Base-by-base conservation (phyloP, 331 rosid genomes). In the Arachis monticola region DNA sequence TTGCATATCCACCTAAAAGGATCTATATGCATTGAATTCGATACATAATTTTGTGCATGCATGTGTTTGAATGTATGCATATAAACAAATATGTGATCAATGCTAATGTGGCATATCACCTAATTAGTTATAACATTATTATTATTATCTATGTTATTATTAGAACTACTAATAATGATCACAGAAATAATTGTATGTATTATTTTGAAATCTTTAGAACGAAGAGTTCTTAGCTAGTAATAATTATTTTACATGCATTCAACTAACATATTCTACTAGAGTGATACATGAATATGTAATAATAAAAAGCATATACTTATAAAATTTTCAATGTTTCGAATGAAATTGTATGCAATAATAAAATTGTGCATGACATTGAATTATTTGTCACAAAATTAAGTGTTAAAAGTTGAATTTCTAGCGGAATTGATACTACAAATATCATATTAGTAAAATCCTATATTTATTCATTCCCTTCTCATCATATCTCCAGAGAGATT, bases 21-120 rank as follows among this genome's bases (percentile, higher is more conserved):
- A 64, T 80, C 53, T 62, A 10, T 56, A n/a, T 73, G 47, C 77
- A 73, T 53, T 69, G 44, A 44, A 38, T 42, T 73, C 55, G 0
- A 58, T 44, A 56, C 51, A 31, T 5, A 8, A 70, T 79, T 9
- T 17, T 35, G 40, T 35, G 40, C 40, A 30, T 70, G 30, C 75
- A 27, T 70, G 66, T 40, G 5, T 60, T 45, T 73, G 51, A 4
- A 64, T 59, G 7, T 50, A 48, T 13, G 9, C 40, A 48, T 13
- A 27, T 69, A 45, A 51, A 76, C 65, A 42, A 58, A 74, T 42
- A 40, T 32, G 22, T 30, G 5, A 52, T 38, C 72, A 72, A 46
- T 57, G 69, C 10, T 64, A 48, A 27, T 14, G 35, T 47, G 67
- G 8, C 45, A 75, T 8, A 8, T 56, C 40, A 35, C 40, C 40